These are phyloP conservation scores for Boechera retrofracta DNA, from an alignment of 345 rosid genomes.

Conservation along the genomic window DNA sequence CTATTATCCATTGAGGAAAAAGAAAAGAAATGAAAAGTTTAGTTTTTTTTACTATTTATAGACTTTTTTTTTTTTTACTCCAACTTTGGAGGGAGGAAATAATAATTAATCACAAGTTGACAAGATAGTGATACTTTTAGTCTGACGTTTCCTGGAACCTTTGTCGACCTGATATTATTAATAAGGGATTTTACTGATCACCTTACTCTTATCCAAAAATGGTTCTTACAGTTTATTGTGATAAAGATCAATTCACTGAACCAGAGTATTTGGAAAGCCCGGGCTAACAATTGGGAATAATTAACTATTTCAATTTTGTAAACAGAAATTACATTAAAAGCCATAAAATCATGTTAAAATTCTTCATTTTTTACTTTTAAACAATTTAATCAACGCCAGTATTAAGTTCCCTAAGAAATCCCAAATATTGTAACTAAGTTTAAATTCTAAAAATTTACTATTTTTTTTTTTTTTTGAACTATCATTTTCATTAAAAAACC, in stretches of 20 bases:
- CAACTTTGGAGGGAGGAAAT: conserved; percentile 4
- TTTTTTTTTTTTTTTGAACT: too few species aligned
- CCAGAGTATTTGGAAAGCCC: not conserved
- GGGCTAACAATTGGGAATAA: too few species aligned
- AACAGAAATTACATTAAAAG: not conserved
- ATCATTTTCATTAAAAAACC: too few species aligned
- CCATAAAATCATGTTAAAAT: not conserved
- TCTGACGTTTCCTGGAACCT: conserved; percentile 3
- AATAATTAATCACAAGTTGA: not conserved
- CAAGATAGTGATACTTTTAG: conserved; percentile 20
- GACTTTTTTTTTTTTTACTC: conserved; percentile 1
- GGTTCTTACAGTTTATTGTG: not conserved
- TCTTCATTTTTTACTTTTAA: not conserved
- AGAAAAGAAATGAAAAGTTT: conserved; percentile 1
- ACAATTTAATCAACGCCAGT: too few species aligned
- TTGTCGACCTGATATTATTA: not conserved
- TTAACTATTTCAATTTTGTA: too few species aligned
- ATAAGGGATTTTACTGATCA: not conserved
- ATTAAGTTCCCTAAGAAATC: too few species aligned
- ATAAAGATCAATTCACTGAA: not conserved
- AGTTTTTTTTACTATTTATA: conserved; percentile 27
- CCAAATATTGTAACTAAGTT: too few species aligned
- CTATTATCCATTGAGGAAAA: not conserved
- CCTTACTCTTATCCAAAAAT: not conserved
- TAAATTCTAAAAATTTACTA: too few species aligned